A percentile compares a stretch with the other conserved stretches of the same genome.
Conservation (phyloP, 2,329 filamentous ascomycete genomes). For the Fusarium luffae region DNA sequence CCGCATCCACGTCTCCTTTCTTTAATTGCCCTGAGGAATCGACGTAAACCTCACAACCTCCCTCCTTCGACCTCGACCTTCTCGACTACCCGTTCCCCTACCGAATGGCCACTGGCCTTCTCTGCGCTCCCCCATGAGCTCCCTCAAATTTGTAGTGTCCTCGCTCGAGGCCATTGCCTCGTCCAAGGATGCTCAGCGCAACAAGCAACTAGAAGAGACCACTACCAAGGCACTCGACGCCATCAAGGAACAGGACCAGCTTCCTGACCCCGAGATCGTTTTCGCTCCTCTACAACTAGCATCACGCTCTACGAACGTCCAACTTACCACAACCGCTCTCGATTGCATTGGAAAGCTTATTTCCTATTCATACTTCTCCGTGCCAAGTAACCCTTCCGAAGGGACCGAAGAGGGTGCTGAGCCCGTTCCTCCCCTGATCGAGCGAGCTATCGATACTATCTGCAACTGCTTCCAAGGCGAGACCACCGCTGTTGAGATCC, state of each 20-base stretch:
- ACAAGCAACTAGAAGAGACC: constrained; percentile 84
- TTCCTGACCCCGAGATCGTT: constrained; percentile 89
- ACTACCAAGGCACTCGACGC: constrained; percentile 84
- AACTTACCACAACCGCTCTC: constrained; percentile 87
- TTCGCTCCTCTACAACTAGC: constrained; percentile 92
- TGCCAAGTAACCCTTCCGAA: constrained; percentile 61
- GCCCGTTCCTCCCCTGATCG: constrained; percentile 79
- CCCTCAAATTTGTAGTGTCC: constrained; percentile 93
- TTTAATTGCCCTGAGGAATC: constrained; percentile 36
- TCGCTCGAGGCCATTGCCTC: constrained; percentile 91
- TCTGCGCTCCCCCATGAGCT: constrained; percentile 78
- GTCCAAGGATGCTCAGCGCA: constrained; percentile 90
- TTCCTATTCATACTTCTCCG: constrained; percentile 97
- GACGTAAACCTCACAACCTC: constrained; percentile 32
- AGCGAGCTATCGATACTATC: constrained; percentile 98
- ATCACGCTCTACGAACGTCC: constrained; percentile 84
- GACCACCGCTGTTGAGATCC: constrained; percentile 88
- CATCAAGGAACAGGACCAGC: constrained; percentile 85
- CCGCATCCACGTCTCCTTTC: constrained; percentile 36
- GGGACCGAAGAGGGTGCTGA: constrained; percentile 55
- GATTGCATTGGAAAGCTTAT: constrained; percentile 99
- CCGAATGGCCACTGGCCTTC: constrained; percentile 59
- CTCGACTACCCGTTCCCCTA: constrained; percentile 21
- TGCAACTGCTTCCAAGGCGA: constrained; percentile 99
- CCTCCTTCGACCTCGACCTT: constrained; percentile 7